Evolutionary conservation across 352 stramenopile genomes (phyloP), one percentile per base, ranked within the genome.

Genomic region (Phytophthora ramorum): DNA sequence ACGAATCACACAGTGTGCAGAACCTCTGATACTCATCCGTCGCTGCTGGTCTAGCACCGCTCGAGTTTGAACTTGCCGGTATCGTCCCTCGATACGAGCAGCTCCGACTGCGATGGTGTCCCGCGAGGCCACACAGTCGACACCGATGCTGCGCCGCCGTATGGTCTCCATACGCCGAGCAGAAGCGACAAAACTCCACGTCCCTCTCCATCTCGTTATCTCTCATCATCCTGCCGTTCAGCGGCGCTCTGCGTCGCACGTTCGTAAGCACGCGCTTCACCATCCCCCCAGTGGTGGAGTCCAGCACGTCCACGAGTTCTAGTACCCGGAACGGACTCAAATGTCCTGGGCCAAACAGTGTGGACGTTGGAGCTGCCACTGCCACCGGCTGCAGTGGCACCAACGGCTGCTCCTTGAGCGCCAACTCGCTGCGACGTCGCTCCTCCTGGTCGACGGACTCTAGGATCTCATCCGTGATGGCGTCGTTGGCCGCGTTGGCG

Each of bases 261-360:
- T 93, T 93, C 14, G 71, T 86, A 26, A 95, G 68, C 20, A 95
- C 81, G 5, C 74, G 71, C 66, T 91, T 89, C 30, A 92, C 86
- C 76, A 92, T 85, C 13, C 83, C 86, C 5, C 84, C 84, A 0
- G 86, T 93, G 7, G 79, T 90, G 24, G 84, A 84, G 58, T 95
- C 86, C 37, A 93, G 70, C 45, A 92, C 78, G 57, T 93, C 84
- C 24, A 92, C 76, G 2, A 95, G 73, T 50, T 92, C 84, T 9
- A 92, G 63, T 50, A 92, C 81, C n/a, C 79, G 75, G 59, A 90
- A 91, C 17, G 78, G 72, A 43, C 67, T 81, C 59, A 83, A 76
- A 19, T 77, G 71, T 7, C 62, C 73, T 2, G 63, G 53, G 28
- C 53, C 30, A 22, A 73, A 73, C 14, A 72, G 37, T 13, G 44